These are phyloP conservation scores for Phytophthora tentaculata DNA, from an alignment of 352 stramenopile species.

Conservation along the genomic window DNA sequence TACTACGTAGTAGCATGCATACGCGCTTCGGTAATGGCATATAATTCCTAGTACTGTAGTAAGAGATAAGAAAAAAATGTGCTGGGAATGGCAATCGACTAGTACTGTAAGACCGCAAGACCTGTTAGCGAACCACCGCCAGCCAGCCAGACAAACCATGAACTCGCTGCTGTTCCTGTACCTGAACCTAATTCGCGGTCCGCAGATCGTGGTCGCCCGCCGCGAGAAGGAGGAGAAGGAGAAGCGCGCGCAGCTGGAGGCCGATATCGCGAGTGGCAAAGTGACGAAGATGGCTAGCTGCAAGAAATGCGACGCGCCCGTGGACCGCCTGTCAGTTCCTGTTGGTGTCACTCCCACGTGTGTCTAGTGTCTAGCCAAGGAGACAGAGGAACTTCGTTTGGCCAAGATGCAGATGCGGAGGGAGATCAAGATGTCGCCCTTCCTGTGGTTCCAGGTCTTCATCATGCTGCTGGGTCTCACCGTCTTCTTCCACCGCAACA, in stretches of 20 bases:
- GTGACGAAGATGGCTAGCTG: conserved; percentile 55
- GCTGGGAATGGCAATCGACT: too few species aligned
- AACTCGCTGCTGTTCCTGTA: conserved; percentile 85
- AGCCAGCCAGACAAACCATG: conserved; percentile 45
- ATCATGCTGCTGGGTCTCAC: conserved; percentile 59
- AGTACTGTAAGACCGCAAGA: too few species aligned
- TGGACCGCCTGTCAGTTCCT: conserved; percentile 47
- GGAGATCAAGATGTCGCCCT: conserved; percentile 69
- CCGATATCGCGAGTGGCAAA: conserved; percentile 58
- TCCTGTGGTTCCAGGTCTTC: conserved; percentile 76
- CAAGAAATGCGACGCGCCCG: conserved; percentile 75
- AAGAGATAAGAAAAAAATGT: too few species aligned
- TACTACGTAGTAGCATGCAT: too few species aligned
- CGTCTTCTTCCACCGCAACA: conserved; percentile 77
- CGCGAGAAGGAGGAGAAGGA: conserved; percentile 62
- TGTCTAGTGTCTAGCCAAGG: conserved; percentile 46
- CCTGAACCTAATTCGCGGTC: conserved; percentile 74
- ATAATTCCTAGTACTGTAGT: too few species aligned
- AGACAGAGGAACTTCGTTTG: conserved; percentile 29
- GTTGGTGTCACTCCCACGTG: conserved; percentile 49
- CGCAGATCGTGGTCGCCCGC: conserved; percentile 55
- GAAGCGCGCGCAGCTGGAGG: conserved; percentile 49
- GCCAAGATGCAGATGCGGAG: conserved; percentile 38
- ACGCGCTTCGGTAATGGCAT: too few species aligned
- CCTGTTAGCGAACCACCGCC: too few species aligned